phyloP scores from a whole-genome alignment of 169 alveolate species.

The Theileria parva region DNA sequence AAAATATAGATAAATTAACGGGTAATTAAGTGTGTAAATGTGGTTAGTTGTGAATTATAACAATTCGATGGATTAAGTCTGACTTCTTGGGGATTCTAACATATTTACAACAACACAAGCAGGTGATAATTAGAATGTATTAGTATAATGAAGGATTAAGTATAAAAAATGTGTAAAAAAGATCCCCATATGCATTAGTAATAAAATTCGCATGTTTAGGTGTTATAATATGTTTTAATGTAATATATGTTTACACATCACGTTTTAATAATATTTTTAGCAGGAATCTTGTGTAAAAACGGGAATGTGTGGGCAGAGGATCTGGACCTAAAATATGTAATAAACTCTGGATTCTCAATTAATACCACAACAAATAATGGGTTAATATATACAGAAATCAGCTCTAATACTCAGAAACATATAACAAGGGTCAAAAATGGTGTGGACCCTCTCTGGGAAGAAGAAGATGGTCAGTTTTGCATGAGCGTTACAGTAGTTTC shows the following conservation, averaged over 20 bases:
- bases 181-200: neutral
- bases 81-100: neutral
- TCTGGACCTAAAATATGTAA: neutral
- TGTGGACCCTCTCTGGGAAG: neutral
- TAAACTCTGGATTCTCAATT: conserved; percentile 1
- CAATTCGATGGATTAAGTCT: neutral
- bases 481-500: conserved; percentile 1
- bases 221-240: neutral
- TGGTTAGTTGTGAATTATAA: neutral
- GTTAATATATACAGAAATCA: neutral
- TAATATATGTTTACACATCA: neutral
- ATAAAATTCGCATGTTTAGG: neutral
- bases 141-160: neutral
- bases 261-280: neutral
- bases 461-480: neutral
- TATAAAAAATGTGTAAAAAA: neutral
- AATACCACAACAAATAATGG: neutral
- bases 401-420: neutral
- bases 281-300: neutral
- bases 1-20: neutral
- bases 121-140: neutral
- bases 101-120: neutral
- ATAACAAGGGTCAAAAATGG: neutral
- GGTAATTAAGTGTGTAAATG: neutral
- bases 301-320: conserved; percentile 12